A percentile compares a stretch with the other conserved stretches of the same genome.
Evolutionary conservation across 495 filamentous ascomycete species (phyloP).

Genomic region (Aspergillus asperescens): DNA sequence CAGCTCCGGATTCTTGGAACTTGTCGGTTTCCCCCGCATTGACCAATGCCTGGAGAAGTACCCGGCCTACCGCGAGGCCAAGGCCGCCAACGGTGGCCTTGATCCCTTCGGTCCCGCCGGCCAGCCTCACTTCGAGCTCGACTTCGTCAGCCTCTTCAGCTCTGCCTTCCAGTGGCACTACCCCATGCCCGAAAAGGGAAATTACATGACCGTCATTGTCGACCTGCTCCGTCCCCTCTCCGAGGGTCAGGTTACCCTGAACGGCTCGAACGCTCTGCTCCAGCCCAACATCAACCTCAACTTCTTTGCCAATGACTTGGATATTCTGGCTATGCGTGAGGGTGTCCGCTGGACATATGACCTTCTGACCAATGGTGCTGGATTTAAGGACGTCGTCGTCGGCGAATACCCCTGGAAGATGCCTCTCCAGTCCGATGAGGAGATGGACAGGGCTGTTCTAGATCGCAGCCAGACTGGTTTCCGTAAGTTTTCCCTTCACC

Average conservation of each 20-base stretch:
- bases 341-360: constrained; percentile 53
- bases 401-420: constrained; percentile 57
- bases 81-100: constrained; percentile 45
- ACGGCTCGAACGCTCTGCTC: constrained; percentile 44
- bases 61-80: constrained; percentile 45
- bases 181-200: constrained; percentile 44
- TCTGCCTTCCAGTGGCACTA: constrained; percentile 62
- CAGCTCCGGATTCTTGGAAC: constrained; percentile 48
- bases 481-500: constrained; percentile 34
- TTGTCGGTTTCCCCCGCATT: constrained; percentile 54
- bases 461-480: constrained; percentile 56
- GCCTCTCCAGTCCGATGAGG: constrained; percentile 50
- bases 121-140: constrained; percentile 62
- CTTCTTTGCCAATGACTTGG: constrained; percentile 53
- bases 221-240: constrained; percentile 54
- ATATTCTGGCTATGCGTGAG: constrained; percentile 53
- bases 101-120: constrained; percentile 56
- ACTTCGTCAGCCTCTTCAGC: constrained; percentile 57
- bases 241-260: constrained; percentile 47
- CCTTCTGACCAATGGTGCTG: constrained; percentile 49
- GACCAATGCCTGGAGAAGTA: constrained; percentile 46
- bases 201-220: constrained; percentile 53
- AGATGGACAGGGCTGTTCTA: constrained; percentile 51
- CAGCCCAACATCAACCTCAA: constrained; percentile 58
- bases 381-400: constrained; percentile 51